Base-by-base conservation (phyloP, 768 basidiomycete species). In the Tephrocybe sp. region DNA sequence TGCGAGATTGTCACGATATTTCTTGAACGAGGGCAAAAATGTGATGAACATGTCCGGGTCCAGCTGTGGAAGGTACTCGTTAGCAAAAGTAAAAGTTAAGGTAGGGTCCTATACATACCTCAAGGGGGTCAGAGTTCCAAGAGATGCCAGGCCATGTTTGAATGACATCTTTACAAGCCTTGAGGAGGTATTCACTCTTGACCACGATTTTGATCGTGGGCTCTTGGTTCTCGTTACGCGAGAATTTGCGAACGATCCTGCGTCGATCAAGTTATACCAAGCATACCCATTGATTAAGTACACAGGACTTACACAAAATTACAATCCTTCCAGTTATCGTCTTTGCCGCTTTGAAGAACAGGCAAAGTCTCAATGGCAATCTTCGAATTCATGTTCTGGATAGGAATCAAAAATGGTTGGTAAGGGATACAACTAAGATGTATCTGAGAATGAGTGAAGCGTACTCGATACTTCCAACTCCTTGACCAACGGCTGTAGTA, bases 81-180 rank as follows among this genome's bases (percentile, higher is more conserved):
- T 16, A 24, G 33, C 8, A 34, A 4, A 15, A 15, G 15, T 34
- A 10, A 15, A 12, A 34, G 9, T 34, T 15, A 34, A 9, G 37
- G n/a, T n/a, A n/a, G n/a, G 52, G 46, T 38, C 6, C 11, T 29
- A 29, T 5, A 38, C 49, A 4, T 54, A 81, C 81, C 63, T 79
- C 75, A 8, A 83, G 68, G 7, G 79, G 79, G 31, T 79, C 76
- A 5, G 76, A 61, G 31, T 78, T 76, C 82, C 83, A 84, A 5
- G 82, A 82, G 25, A 82, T 64, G 15, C 81, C 82, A n/a, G 77
- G 77, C 72, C 78, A 78, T 12, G 73, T 67, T 46, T 73, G 70
- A 47, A 84, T 77, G 19, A 83, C 76, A 29, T 79, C 77, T 52
- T 78, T 75, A 56, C 80, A 80, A 1, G 76, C 77, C 53, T 78